A percentile compares a stretch with the other conserved stretches of the same genome.
Evolutionary conservation across 2,329 filamentous ascomycete species (phyloP).

Genomic region (Thielaviopsis punctulata): DNA sequence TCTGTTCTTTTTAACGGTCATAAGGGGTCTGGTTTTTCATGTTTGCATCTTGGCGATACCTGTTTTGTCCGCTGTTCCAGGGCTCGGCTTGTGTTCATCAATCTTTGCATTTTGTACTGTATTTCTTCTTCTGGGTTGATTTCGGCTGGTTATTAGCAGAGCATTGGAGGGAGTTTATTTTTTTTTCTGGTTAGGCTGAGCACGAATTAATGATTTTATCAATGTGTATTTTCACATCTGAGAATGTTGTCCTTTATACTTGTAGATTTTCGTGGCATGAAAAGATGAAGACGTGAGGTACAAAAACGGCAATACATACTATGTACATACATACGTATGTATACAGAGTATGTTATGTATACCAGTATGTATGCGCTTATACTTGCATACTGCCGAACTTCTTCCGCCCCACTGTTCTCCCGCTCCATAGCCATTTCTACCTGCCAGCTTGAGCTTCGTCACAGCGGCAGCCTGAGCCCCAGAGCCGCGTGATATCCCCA

Average conservation of each 20-base stretch:
- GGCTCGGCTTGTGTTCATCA: too few relatives aligned
- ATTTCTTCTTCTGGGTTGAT: neutral
- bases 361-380: too few relatives aligned
- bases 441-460: constrained; percentile 16
- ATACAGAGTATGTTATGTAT: too few relatives aligned
- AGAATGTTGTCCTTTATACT: neutral
- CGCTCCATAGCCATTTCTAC: constrained; percentile 3
- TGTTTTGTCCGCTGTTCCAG: neutral
- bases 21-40: too few relatives aligned
- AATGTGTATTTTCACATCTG: too few relatives aligned
- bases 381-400: neutral
- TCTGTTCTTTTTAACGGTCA: neutral
- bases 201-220: neutral
- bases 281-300: neutral
- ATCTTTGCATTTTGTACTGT: neutral
- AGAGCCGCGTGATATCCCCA: constrained; percentile 11
- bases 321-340: neutral
- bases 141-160: neutral
- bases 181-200: neutral
- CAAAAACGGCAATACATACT: neutral
- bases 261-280: too few relatives aligned
- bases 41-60: neutral
- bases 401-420: constrained; percentile 1
- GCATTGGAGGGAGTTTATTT: neutral
- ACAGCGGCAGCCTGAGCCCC: constrained; percentile 17